These are phyloP conservation scores for Parathielavia hyrcaniae DNA, from an alignment of 495 filamentous ascomycete species.

Conservation along the genomic window DNA sequence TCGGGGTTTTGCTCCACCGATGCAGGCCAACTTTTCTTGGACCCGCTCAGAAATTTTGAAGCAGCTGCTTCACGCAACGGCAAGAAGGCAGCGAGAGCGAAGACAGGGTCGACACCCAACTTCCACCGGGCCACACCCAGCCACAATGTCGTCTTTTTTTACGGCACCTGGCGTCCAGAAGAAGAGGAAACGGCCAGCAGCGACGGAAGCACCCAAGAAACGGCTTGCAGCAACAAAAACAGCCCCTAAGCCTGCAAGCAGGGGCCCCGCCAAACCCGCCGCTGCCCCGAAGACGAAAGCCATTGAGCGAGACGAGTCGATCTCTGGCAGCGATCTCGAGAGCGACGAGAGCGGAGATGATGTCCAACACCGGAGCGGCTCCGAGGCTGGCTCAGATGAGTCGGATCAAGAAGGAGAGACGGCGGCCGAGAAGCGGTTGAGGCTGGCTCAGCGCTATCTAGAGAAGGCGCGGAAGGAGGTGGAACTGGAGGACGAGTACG, in stretches of 20 bases:
- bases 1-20: constrained; percentile 27
- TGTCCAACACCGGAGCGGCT: constrained; percentile 36
- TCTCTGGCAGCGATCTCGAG: constrained; percentile 78
- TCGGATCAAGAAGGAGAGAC: constrained; percentile 67
- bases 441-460: constrained; percentile 87
- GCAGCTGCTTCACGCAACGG: constrained; percentile 11
- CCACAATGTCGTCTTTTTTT: constrained; percentile 78
- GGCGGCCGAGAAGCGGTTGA: constrained; percentile 74
- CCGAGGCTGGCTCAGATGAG: constrained; percentile 46
- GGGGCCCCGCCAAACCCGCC: constrained; percentile 34
- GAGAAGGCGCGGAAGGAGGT: constrained; percentile 83
- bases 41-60: constrained; percentile 26
- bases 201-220: constrained; percentile 41
- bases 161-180: constrained; percentile 68
- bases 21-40: constrained; percentile 22
- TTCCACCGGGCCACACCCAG: constrained; percentile 17
- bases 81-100: constrained; percentile 5
- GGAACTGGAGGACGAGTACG: constrained; percentile 42
- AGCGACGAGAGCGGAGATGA: constrained; percentile 34
- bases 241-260: constrained; percentile 40
- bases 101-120: constrained; percentile 12
- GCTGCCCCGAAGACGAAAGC: constrained; percentile 51
- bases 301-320: constrained; percentile 62
- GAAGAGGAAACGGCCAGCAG: constrained; percentile 63
- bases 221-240: constrained; percentile 37